These are phyloP conservation scores for Saccharomyces jurei DNA, from an alignment of 805 yeast species.

Conservation along the genomic window DNA sequence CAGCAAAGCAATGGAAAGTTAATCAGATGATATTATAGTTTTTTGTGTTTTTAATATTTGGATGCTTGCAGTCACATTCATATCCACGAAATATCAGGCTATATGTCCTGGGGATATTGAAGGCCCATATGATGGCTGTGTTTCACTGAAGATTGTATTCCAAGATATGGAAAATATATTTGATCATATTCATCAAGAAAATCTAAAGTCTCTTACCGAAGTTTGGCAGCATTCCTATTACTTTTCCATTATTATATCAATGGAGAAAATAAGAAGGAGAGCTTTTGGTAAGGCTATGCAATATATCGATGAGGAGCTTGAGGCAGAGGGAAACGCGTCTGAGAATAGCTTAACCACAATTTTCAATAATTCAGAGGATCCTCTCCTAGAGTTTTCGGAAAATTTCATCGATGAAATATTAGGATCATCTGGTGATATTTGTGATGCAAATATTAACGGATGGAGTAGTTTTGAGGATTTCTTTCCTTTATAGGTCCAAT, in stretches of 20 bases:
- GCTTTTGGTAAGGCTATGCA: background rate
- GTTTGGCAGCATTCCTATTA: slow-evolving; percentile 3
- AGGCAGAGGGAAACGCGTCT: background rate
- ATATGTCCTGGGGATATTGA: background rate
- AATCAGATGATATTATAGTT: too few relatives aligned
- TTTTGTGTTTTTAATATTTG: too few relatives aligned
- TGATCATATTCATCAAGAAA: background rate
- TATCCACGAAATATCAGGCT: too few relatives aligned
- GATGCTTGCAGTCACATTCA: too few relatives aligned
- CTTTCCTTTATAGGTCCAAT: background rate
- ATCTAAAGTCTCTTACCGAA: background rate
- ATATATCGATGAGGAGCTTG: background rate
- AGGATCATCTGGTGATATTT: background rate
- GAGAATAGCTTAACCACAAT: background rate
- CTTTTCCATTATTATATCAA: slow-evolving; percentile 1
- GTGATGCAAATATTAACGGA: background rate
- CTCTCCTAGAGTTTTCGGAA: background rate
- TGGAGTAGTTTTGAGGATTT: background rate
- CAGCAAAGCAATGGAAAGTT: too few relatives aligned
- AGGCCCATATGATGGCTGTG: background rate
- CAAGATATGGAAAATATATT: background rate
- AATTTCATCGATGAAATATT: background rate
- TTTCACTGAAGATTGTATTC: background rate
- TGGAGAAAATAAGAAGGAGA: slow-evolving; percentile 2
- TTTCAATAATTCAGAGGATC: background rate